These are phyloP conservation scores for Phytopythium litorale DNA, from an alignment of 352 stramenopile genomes.

Conservation along the genomic window DNA sequence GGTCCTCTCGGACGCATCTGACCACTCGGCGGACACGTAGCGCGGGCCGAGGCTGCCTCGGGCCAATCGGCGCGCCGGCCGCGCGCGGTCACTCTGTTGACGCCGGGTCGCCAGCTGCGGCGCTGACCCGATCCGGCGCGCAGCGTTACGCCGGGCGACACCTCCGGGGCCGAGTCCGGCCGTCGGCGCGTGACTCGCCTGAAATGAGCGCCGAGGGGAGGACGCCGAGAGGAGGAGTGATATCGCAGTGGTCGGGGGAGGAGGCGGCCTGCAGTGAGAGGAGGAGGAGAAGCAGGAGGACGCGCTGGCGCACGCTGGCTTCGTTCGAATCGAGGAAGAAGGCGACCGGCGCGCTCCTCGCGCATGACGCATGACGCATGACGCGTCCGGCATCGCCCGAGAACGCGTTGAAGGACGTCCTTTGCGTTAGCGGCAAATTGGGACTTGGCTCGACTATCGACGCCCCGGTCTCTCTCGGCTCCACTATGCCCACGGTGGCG, in stretches of 20 bases:
- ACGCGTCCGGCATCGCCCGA: too few species aligned
- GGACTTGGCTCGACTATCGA: too few species aligned
- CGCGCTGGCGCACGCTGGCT: not conserved
- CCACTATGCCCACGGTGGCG: not conserved
- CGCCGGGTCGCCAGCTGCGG: not conserved
- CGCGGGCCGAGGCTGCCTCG: not conserved
- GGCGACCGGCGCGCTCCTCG: too few species aligned
- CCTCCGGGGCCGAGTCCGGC: not conserved
- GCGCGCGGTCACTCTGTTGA: constrained; percentile 1
- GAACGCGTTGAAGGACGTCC: too few species aligned
- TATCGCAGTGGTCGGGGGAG: too few species aligned
- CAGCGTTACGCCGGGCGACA: not conserved
- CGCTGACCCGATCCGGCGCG: not conserved
- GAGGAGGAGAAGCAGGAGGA: too few species aligned
- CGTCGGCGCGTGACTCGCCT: not conserved
- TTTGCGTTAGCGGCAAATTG: too few species aligned
- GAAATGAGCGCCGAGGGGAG: not conserved
- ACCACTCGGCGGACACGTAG: constrained; percentile 1
- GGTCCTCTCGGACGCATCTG: constrained; percentile 1
- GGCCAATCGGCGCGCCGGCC: not conserved
- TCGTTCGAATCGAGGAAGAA: constrained; percentile 5
- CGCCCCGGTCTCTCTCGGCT: not conserved
- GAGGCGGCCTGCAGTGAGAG: too few species aligned
- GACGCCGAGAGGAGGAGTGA: too few species aligned
- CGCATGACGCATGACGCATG: too few species aligned